phyloP scores from a whole-genome alignment of 1,284 basidiomycete species.

The Kwoniella shivajii region DNA sequence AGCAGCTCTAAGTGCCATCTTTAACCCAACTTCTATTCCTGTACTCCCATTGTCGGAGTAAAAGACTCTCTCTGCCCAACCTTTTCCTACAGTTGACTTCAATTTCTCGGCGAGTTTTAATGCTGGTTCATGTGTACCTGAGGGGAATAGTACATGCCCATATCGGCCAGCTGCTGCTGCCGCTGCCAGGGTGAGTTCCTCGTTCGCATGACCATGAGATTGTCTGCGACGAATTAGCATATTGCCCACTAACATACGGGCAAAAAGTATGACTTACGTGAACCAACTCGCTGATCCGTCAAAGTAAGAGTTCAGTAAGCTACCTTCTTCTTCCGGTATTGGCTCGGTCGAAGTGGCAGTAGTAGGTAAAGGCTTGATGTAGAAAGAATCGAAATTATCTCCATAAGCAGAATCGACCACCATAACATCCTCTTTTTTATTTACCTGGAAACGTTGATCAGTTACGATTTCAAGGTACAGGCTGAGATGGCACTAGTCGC shows the following conservation, averaged over 20 bases:
- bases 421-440: conserved; percentile 71
- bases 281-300: conserved; percentile 98
- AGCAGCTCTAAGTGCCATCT: conserved; percentile 88
- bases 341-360: not conserved
- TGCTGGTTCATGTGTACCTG: conserved; percentile 82
- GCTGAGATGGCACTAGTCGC: conserved; percentile 1
- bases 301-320: conserved; percentile 69
- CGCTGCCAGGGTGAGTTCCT: conserved; percentile 78
- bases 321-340: conserved; percentile 34
- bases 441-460: conserved; percentile 55
- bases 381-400: conserved; percentile 79
- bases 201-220: conserved; percentile 79
- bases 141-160: conserved; percentile 95
- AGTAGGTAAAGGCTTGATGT: conserved; percentile 37
- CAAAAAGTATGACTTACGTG: conserved; percentile 60
- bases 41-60: conserved; percentile 95
- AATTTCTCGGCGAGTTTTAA: conserved; percentile 57
- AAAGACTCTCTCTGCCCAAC: conserved; percentile 90
- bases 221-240: conserved; percentile 60
- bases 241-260: not conserved
- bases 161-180: conserved; percentile 89
- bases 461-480: not conserved
- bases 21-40: conserved; percentile 92
- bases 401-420: conserved; percentile 88
- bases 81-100: conserved; percentile 59